These are phyloP conservation scores for Evernia prunastri DNA, from an alignment of 495 filamentous ascomycete species.

Conservation along the genomic window DNA sequence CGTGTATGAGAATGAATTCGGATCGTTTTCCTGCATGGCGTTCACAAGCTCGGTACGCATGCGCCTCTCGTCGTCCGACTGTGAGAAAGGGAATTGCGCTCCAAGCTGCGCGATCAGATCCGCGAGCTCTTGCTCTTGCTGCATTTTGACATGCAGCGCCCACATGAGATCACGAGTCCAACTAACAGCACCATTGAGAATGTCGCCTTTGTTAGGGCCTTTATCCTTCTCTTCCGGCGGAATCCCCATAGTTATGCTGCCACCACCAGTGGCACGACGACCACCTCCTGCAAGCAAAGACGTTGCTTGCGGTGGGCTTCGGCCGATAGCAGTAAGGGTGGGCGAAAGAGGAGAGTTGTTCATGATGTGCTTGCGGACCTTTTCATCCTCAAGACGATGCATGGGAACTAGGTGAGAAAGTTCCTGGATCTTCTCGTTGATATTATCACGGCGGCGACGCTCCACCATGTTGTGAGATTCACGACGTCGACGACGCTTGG, in stretches of 20 bases:
- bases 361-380: constrained; percentile 85
- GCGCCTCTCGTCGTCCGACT: constrained; percentile 85
- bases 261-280: constrained; percentile 65
- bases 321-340: constrained; percentile 56
- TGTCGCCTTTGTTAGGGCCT: constrained; percentile 97
- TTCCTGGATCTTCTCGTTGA: constrained; percentile 97
- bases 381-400: constrained; percentile 94
- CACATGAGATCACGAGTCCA: constrained; percentile 99
- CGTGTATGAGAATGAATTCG: constrained; percentile 69
- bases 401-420: constrained; percentile 86
- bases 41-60: constrained; percentile 90
- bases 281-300: constrained; percentile 86
- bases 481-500: constrained; percentile 79
- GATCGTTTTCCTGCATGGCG: constrained; percentile 70
- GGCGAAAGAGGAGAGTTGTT: constrained; percentile 86
- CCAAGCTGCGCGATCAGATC: constrained; percentile 66
- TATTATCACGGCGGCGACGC: constrained; percentile 89
- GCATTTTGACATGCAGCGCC: constrained; percentile 77
- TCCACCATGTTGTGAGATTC: constrained; percentile 97
- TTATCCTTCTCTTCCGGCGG: constrained; percentile 97
- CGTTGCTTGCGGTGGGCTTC: constrained; percentile 69
- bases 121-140: constrained; percentile 79
- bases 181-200: constrained; percentile 91
- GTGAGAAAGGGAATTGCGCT: constrained; percentile 69
- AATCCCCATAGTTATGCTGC: constrained; percentile 84